phyloP scores from a whole-genome alignment of 2,329 filamentous ascomycete genomes.

The Penicillium hesseltinei region DNA sequence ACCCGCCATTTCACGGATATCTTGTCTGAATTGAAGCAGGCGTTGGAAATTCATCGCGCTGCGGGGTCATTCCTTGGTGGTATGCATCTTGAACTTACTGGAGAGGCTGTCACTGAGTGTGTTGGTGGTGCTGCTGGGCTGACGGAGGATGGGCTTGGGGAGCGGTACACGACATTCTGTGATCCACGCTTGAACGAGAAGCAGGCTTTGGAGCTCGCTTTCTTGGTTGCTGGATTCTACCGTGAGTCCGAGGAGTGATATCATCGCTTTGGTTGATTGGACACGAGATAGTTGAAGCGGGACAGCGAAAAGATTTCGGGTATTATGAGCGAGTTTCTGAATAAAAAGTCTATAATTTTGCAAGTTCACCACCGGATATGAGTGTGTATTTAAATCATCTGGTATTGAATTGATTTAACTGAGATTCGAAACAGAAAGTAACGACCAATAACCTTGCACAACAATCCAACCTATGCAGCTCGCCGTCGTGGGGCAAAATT shows the following conservation, averaged over 20 bases:
- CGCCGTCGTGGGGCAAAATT: neutral
- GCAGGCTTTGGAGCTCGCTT: conserved; percentile 91
- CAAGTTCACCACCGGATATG: neutral
- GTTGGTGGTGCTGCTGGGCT: conserved; percentile 84
- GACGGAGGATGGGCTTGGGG: conserved; percentile 80
- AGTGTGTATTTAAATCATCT: neutral
- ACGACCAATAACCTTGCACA: neutral
- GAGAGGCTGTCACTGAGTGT: conserved; percentile 95
- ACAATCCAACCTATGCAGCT: neutral
- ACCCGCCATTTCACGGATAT: conserved; percentile 90
- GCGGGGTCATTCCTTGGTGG: conserved; percentile 85
- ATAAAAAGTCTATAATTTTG: neutral
- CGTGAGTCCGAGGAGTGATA: conserved; percentile 40
- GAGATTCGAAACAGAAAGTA: neutral
- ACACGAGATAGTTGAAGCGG: neutral
- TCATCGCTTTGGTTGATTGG: neutral
- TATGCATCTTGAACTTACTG: conserved; percentile 91
- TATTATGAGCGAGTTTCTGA: neutral
- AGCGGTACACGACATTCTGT: conserved; percentile 95
- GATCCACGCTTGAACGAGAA: conserved; percentile 96
- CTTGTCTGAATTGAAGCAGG: conserved; percentile 79
- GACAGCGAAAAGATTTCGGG: neutral
- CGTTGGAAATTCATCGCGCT: conserved; percentile 78
- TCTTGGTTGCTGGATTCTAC: conserved; percentile 84
- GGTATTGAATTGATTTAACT: neutral